Base-by-base conservation (phyloP, 164 flowering plant species). In the Euptelea pleiosperma region DNA sequence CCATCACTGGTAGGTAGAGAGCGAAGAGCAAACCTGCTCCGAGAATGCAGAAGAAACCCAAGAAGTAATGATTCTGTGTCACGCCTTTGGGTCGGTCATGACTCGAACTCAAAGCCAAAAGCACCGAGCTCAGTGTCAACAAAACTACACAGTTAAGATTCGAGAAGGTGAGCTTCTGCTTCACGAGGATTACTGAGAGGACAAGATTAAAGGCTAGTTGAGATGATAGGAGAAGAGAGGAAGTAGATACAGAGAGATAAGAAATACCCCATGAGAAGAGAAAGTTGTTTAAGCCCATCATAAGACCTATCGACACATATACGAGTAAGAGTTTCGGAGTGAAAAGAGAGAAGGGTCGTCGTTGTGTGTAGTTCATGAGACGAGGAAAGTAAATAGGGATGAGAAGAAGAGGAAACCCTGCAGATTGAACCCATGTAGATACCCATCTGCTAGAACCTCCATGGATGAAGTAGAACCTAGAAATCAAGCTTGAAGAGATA, bases 371-470 rank as follows among this genome's bases (percentile, higher is more conserved):
- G 5, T 29, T 42, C 60, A 72, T 26, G 40, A 76, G 24, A 14
- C 55, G 34, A 37, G 81, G 77, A 36, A 75, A 39, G 67, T 50
- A 76, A 25, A 83, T 72, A 12, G 81, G 81, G 25, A 61, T 36
- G 47, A 84, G 45, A 26, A 90, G 85, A 52, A 84, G 53, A 37
- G 97, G 92, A 26, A 87, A 90, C 0, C 95, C 97, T 0, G 78
- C 77, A 2, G 72, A 82, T 68, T 87, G 92, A 39, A 87, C 85
- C 85, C 82, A 79, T 0, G 92, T 85, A 2, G 89, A 81, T 7
- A 87, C 76, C 95, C 95, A 90, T 25, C 68, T 55, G 78, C 87
- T 85, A 1, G 80, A 76, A 24, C 97, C 97, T 1, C 78, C 78
- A 73, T 90, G 95, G 28, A 52, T 67, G 82, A 90, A 90, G 56